phyloP scores from a whole-genome alignment of 2,329 filamentous ascomycete species.

The Aspergillus spinulosporus region DNA sequence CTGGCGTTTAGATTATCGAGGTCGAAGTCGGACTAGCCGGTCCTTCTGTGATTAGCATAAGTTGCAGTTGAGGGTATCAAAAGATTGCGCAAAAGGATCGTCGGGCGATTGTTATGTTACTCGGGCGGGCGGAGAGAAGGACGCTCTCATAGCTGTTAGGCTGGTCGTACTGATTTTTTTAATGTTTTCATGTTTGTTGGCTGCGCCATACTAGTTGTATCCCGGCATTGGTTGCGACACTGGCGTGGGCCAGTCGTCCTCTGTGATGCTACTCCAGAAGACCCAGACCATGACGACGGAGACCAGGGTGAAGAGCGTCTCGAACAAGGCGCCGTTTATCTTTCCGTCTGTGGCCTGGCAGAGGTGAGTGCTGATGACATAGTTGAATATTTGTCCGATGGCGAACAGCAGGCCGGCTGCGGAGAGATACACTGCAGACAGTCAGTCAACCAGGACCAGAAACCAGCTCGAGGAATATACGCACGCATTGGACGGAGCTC shows the following conservation, averaged over 20 bases:
- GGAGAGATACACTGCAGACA: slow-evolving; percentile 65
- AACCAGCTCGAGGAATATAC: slow-evolving; percentile 29
- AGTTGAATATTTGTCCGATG: slow-evolving; percentile 93
- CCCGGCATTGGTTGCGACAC: slow-evolving; percentile 23
- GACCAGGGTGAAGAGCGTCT: slow-evolving; percentile 87
- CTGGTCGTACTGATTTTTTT: not conserved
- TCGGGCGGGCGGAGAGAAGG: not conserved
- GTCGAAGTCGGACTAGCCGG: not conserved
- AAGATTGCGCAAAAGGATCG: slow-evolving; percentile 10
- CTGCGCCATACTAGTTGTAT: slow-evolving; percentile 27
- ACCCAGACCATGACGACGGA: slow-evolving; percentile 82
- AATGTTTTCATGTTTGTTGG: not conserved
- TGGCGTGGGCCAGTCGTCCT: slow-evolving; percentile 88
- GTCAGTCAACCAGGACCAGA: not conserved
- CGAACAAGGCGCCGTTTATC: slow-evolving; percentile 90
- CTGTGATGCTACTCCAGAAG: slow-evolving; percentile 99
- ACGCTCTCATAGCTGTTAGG: not conserved
- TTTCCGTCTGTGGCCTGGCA: slow-evolving; percentile 79
- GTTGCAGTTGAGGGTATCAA: slow-evolving; percentile 8
- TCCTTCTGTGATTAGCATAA: not conserved
- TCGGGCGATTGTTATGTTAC: not conserved
- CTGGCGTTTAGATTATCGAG: not conserved
- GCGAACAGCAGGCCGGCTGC: slow-evolving; percentile 79
- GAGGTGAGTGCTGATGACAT: slow-evolving; percentile 86
- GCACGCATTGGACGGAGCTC: slow-evolving; percentile 85